Base-by-base conservation (phyloP, 176 grass and related monocot species). In the Triticum timopheevii region DNA sequence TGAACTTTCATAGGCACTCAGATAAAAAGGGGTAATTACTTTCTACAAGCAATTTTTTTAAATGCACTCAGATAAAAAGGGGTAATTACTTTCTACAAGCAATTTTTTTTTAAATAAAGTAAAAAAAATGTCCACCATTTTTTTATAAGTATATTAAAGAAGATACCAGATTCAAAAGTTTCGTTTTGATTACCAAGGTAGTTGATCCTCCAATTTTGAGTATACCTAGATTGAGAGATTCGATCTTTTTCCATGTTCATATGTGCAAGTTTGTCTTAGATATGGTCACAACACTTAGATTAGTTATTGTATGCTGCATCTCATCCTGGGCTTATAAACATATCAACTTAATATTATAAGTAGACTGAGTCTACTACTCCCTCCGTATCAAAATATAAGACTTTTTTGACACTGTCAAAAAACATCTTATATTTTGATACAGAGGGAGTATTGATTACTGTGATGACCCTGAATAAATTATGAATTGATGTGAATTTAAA, bases 181-280 rank as follows among this genome's bases (percentile, higher is more conserved):
- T 0, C 6, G 7, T 81, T 40, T 61, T 25, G 13, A 71, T 72
- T 58, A 17, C 36, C 17, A 20, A 63, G 77, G 28, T 25, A 63
- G 42, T 69, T 83, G 38, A 77, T 71, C 40, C 30, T 52, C 19
- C 70, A 5, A 25, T 47, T 38, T 63, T 52, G 3, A 78, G 13
- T 65, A 89, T 31, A 84, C 30, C 13, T 84, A 12, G 52, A 73
- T 73, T 61, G 10, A 61, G 20, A 13, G 83, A 78, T 70, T 13
- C 45, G 20, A 61, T 61, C 4, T 58, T 6, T 4, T 58, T 4
- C 33, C 15, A 58, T 87, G n/a, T 39, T 39, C 31, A 77, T 45
- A 45, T 74, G 36, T 15, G 28, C 8, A 89, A 13, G 8, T 80
- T 25, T 81, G 22, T 89, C 33, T 80, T 34, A 64, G 61, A 80